Evolutionary conservation across 345 rosid genomes (phyloP).

Genomic region (Citrus cavaleriei): DNA sequence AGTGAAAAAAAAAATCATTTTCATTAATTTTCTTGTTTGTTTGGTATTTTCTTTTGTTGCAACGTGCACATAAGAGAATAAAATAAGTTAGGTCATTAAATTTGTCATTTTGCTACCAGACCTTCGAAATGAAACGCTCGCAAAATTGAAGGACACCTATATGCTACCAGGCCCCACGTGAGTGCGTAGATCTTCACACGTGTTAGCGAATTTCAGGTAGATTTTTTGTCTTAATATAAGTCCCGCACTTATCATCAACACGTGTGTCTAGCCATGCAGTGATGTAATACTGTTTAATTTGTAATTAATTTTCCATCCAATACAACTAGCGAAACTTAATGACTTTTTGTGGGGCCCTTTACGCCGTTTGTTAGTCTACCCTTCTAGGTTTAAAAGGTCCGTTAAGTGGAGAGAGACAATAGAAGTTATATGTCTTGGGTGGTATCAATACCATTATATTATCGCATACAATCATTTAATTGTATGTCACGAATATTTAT

Average conservation of each 20-base stretch:
- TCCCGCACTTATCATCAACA: background rate
- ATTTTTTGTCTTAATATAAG: background rate
- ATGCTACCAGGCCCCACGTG: background rate
- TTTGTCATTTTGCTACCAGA: background rate
- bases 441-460: no score
- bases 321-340: background rate
- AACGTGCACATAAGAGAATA: background rate
- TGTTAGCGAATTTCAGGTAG: background rate
- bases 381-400: no score
- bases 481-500: no score
- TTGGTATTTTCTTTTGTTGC: background rate
- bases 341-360: background rate
- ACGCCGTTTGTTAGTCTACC: background rate
- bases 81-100: background rate
- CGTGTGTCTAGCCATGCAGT: constrained; percentile 19
- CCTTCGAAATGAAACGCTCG: constrained; percentile 1
- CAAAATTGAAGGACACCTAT: background rate
- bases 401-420: no score
- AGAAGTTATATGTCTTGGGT: no score
- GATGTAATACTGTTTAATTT: background rate
- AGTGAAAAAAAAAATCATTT: background rate
- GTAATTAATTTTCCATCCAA: background rate
- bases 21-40: background rate
- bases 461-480: no score
- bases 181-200: background rate